Evolutionary conservation across 345 rosid genomes (phyloP).

Genomic region (Salix viminalis): DNA sequence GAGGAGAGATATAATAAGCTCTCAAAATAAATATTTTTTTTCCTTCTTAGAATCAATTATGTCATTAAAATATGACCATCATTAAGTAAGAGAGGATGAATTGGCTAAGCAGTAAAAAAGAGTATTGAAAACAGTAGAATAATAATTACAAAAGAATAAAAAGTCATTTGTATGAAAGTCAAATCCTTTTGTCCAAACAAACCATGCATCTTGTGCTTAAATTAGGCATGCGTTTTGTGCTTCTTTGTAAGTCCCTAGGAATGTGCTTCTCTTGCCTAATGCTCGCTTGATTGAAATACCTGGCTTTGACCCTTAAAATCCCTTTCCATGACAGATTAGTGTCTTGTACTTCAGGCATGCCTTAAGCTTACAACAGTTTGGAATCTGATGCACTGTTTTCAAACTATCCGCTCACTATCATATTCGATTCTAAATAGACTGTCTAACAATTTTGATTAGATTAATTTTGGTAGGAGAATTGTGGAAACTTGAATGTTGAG

Average conservation of each 20-base stretch:
- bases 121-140: not conserved
- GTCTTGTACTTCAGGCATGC: not conserved
- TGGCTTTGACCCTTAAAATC: not conserved
- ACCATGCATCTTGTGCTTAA: not conserved
- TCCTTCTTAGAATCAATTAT: not conserved
- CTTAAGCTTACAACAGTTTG: not conserved
- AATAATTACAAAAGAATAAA: not conserved
- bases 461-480: not conserved
- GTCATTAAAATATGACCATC: not conserved
- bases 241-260: not conserved
- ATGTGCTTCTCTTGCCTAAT: not conserved
- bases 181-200: not conserved
- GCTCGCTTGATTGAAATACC: not conserved
- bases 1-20: not conserved
- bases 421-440: not conserved
- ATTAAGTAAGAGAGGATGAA: not conserved
- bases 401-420: not conserved
- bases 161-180: not conserved
- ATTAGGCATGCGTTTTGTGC: not conserved
- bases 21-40: not conserved
- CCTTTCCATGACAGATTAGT: not conserved
- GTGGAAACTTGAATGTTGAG: not conserved
- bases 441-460: not conserved
- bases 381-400: not conserved
- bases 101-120: not conserved